These are phyloP conservation scores for Linum tenue DNA, from an alignment of 345 rosid genomes.

Conservation along the genomic window DNA sequence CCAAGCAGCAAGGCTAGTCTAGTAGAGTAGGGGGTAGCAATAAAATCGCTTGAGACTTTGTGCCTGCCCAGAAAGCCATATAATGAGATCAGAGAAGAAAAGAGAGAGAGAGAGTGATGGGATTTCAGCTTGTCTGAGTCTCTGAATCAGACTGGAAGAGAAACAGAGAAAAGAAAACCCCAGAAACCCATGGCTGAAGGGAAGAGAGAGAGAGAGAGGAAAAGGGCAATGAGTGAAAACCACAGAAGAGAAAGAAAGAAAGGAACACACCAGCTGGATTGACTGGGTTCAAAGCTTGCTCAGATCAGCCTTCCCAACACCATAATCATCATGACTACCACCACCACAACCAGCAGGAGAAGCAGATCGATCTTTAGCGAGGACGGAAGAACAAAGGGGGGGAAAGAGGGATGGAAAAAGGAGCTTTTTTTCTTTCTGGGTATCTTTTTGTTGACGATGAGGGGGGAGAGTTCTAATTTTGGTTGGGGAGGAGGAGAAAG, in stretches of 20 bases:
- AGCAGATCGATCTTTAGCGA: too few relatives aligned
- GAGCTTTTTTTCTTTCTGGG: not conserved
- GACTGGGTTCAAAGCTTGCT: too few relatives aligned
- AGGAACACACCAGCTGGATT: not conserved
- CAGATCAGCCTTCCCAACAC: too few relatives aligned
- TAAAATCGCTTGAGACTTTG: not conserved
- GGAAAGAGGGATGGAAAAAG: conserved; percentile 7
- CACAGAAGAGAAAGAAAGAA: not conserved
- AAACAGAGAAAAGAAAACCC: not conserved
- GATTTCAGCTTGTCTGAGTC: not conserved
- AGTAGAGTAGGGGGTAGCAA: not conserved
- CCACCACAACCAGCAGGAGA: too few relatives aligned
- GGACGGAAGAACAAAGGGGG: not conserved
- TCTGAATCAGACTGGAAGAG: too few relatives aligned
- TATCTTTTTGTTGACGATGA: not conserved
- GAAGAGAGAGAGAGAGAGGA: not conserved
- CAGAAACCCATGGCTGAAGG: not conserved
- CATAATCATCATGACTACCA: too few relatives aligned
- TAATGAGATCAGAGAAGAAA: too few relatives aligned
- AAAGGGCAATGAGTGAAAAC: not conserved
- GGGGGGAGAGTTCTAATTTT: not conserved
- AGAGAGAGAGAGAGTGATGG: not conserved
- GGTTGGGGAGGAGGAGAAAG: not conserved
- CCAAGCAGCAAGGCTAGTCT: not conserved
- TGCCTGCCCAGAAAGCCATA: not conserved